phyloP scores from a whole-genome alignment of 345 rosid species.

The Gossypium thurberi region DNA sequence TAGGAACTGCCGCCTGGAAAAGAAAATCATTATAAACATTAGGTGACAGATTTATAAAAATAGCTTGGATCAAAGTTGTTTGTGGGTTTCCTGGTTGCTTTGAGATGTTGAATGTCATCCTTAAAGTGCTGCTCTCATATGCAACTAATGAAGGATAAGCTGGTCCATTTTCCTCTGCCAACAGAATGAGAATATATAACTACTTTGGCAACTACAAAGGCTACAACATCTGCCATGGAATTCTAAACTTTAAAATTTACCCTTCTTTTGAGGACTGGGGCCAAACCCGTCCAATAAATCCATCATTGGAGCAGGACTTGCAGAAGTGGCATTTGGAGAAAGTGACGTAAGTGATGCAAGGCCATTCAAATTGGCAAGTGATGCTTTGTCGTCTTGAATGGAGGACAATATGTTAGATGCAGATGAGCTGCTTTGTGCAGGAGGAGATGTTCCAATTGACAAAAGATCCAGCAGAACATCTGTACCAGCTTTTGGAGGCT shows the following conservation, averaged over 20 bases:
- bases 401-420: conserved; percentile 54
- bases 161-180: conserved; percentile 70
- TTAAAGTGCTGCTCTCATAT: conserved; percentile 75
- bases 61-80: conserved; percentile 57
- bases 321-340: conserved; percentile 32
- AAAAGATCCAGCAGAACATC: conserved; percentile 82
- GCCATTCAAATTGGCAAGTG: conserved; percentile 39
- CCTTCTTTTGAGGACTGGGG: conserved; percentile 50
- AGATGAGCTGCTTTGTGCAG: conserved; percentile 51
- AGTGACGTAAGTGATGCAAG: conserved; percentile 40
- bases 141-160: conserved; percentile 70
- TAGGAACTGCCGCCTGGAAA: conserved; percentile 98
- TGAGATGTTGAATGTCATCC: conserved; percentile 68
- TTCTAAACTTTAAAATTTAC: conserved; percentile 31
- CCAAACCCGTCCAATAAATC: conserved; percentile 86
- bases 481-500: conserved; percentile 65
- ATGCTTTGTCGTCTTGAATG: conserved; percentile 31
- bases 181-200: conserved; percentile 17
- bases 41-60: conserved; percentile 67
- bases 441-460: conserved; percentile 71
- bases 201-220: conserved; percentile 3
- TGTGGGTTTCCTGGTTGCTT: conserved; percentile 72
- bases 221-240: conserved; percentile 13
- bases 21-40: conserved; percentile 63
- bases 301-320: conserved; percentile 47